These are phyloP conservation scores for Ligustrum vulgare DNA, from an alignment of 257 asterid genomes.

Conservation along the genomic window DNA sequence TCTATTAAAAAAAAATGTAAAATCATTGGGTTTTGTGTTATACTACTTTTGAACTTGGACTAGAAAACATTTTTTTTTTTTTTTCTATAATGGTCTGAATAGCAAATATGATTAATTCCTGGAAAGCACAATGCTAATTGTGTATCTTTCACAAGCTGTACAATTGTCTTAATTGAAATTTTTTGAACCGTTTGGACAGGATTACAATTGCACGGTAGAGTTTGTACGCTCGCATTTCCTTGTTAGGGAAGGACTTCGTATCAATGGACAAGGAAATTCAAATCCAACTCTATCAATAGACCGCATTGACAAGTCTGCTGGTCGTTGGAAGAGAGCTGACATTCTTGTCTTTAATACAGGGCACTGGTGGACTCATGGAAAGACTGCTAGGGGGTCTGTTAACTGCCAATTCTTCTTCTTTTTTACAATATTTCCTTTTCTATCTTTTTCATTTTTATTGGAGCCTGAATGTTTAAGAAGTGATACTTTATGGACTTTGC, in stretches of 20 bases:
- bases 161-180: not conserved
- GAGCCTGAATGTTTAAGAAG: not conserved
- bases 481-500: not conserved
- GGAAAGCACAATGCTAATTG: not conserved
- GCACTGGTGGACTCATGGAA: conserved; percentile 99
- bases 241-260: conserved; percentile 83
- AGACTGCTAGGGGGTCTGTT: conserved; percentile 89
- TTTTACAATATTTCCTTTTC: not conserved
- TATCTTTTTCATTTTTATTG: not conserved
- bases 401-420: not conserved
- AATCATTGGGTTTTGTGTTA: not conserved
- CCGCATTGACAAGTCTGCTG: conserved; percentile 72
- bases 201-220: conserved; percentile 76
- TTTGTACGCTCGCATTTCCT: conserved; percentile 94
- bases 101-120: not conserved
- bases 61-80: not conserved
- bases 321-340: conserved; percentile 90
- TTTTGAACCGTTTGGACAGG: conserved; percentile 51
- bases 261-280: conserved; percentile 72
- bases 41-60: not conserved
- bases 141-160: not conserved
- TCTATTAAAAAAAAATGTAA: not conserved
- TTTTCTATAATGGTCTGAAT: not conserved
- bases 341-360: conserved; percentile 93
- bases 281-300: conserved; percentile 91